Evolutionary conservation across 306 rosid species (phyloP), one percentile per base, ranked within the genome.

Genomic region (Sphenostylis stenocarpa): DNA sequence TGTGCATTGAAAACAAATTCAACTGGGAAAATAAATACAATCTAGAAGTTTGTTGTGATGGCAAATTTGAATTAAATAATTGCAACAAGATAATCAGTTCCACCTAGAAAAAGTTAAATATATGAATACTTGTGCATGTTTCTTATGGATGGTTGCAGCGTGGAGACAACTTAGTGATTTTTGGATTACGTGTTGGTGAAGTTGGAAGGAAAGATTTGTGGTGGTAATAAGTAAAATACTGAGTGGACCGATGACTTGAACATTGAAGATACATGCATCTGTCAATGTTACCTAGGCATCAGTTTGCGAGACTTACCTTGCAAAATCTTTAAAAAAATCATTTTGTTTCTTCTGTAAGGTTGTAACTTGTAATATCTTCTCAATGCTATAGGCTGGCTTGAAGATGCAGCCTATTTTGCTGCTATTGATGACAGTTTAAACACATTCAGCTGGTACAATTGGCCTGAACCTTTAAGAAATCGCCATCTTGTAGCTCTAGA

Each of bases 341-440:
- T 36, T 70, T 47, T 77, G 55, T 75, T 7, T 60, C 67, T 7
- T 29, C 34, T 76, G 75, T 67, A 53, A 68, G 76, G 80, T 65
- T 60, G 56, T 78, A 73, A 70, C 71, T 64, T 52, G 57, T 81
- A 71, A 71, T 82, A 43, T 73, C 72, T 80, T 43, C 52, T 57
- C 28, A 39, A 62, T 72, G 52, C 80, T 88, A 77, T 78, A 94
- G 98, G 97, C 73, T 94, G 98, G 98, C 97, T 94, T 61, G 91
- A 90, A 82, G 98, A 94, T 86, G 96, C 97, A 57, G 98, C 98
- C 53, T 94, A 88, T 86, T 94, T 94, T 87, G 95, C 98, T 81
- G 95, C 98, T 52, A 94, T 94, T 82, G 98, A 94, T 23, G 78
- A 85, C 81, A 81, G 89, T 81, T 58, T 87, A 80, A 82, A 87